phyloP scores from a whole-genome alignment of 1,284 basidiomycete species.

The Irpex sp. region DNA sequence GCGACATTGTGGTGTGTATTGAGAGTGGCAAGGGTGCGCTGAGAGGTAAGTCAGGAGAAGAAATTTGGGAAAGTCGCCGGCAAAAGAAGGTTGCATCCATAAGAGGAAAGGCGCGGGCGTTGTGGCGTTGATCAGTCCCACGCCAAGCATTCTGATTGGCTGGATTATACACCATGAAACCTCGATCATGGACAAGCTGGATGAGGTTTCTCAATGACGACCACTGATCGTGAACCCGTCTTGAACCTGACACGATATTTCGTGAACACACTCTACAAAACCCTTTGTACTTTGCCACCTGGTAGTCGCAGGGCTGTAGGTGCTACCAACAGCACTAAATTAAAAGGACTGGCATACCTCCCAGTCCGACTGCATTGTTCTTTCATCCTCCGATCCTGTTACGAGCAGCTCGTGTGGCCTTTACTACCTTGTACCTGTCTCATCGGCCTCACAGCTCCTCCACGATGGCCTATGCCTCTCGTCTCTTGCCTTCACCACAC shows the following conservation, averaged over 20 bases:
- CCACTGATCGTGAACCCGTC: too few species aligned
- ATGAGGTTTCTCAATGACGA: too few species aligned
- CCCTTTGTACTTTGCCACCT: too few species aligned
- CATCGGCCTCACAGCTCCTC: neutral
- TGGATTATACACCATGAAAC: neutral
- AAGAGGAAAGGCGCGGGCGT: neutral
- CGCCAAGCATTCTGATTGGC: neutral
- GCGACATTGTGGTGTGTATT: neutral
- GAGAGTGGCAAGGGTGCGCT: neutral
- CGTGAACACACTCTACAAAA: too few species aligned
- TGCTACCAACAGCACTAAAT: too few species aligned
- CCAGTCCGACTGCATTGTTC: neutral
- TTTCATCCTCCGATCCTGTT: neutral
- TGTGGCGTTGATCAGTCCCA: neutral
- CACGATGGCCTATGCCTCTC: too few species aligned
- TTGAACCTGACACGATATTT: too few species aligned
- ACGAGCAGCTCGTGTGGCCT: neutral
- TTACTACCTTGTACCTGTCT: neutral
- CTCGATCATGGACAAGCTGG: too few species aligned
- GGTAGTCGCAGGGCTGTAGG: too few species aligned
- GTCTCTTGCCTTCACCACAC: neutral
- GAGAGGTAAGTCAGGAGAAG: neutral
- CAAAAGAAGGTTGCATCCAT: neutral
- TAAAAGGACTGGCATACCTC: too few species aligned
- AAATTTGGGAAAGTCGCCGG: neutral